Base-by-base conservation (phyloP, 2,329 filamentous ascomycete species). In the Venturia pyrina region DNA sequence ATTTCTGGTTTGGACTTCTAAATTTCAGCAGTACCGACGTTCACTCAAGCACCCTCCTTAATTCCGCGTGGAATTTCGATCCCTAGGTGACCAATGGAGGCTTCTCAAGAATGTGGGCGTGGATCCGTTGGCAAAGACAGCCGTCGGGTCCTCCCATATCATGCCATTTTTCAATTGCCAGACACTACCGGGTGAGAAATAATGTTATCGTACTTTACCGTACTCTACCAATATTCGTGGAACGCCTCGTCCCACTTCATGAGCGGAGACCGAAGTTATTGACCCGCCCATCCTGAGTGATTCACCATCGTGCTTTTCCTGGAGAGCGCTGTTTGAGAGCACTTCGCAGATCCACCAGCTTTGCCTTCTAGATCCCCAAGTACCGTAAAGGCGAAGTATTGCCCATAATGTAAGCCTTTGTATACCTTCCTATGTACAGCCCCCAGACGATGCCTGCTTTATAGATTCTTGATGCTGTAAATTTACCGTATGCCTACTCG, bases 401-500 rank as follows among this genome's bases (percentile, higher is more conserved):
- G 2, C 19, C 28, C 15, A 37, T 59, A 21, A 37, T 37, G 28
- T 13, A 59, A 59, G 24, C 37, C 53, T 59, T 59, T 59, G 28
- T 37, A 37, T 59, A 21, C 21, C 15, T n/a, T 32, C 32, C 13
- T 59, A 59, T 59, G 8, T 37, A 59, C 32, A 59, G 37, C 53
- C 28, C 17, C 53, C 32, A 21, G 19, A 17, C 15, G 5, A 59
- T 5, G 11, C 28, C 28, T 17, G 32, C 13, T n/a, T 17, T 15
- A 28, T 32, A 15, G 21, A 53, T 37, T 8, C 15, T 8, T 37
- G 24, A n/a, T 59, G 53, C 53, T 24, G 11, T 11, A 5, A 2
- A 32, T 37, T 24, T 19, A 11, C 17, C 32, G 5, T 19, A 8
- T 10, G 11, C 10, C 44, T 64, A 90, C 79, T 93, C 89, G 76